Conservation (phyloP, 1,284 basidiomycete genomes). For the Wallemia mellicola region DNA sequence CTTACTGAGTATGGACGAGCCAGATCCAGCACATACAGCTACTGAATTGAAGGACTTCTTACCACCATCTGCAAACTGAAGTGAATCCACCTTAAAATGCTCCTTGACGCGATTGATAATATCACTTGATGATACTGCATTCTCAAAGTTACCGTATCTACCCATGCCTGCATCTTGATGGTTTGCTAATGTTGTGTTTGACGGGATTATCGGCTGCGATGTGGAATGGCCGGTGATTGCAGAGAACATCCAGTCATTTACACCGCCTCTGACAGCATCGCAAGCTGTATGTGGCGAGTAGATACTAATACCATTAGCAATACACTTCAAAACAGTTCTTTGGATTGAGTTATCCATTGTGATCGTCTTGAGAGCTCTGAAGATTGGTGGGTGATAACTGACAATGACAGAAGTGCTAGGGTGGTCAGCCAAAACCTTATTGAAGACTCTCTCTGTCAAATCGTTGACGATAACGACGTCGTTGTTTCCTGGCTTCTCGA, state of each 20-base stretch:
- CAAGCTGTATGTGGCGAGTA: slow-evolving; percentile 67
- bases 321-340: slow-evolving; percentile 41
- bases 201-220: background rate
- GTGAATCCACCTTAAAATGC: slow-evolving; percentile 29
- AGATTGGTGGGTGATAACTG: slow-evolving; percentile 72
- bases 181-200: background rate
- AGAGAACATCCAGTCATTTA: slow-evolving; percentile 52
- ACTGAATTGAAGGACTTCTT: slow-evolving; percentile 14
- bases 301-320: slow-evolving; percentile 49
- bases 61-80: slow-evolving; percentile 19
- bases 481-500: slow-evolving; percentile 12
- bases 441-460: slow-evolving; percentile 5
- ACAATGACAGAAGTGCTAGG: slow-evolving; percentile 42
- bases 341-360: slow-evolving; percentile 54
- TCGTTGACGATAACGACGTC: slow-evolving; percentile 2
- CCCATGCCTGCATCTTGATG: background rate
- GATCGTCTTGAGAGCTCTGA: slow-evolving; percentile 43
- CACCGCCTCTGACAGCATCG: slow-evolving; percentile 47
- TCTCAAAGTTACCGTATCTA: background rate
- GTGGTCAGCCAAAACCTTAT: slow-evolving; percentile 17
- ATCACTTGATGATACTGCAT: too few relatives aligned
- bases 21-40: slow-evolving; percentile 61
- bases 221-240: slow-evolving; percentile 8
- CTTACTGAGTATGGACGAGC: slow-evolving; percentile 35
- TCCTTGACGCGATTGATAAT: slow-evolving; percentile 35